Base-by-base conservation (phyloP, 2,329 filamentous ascomycete genomes). In the Paramyrothecium sp. region DNA sequence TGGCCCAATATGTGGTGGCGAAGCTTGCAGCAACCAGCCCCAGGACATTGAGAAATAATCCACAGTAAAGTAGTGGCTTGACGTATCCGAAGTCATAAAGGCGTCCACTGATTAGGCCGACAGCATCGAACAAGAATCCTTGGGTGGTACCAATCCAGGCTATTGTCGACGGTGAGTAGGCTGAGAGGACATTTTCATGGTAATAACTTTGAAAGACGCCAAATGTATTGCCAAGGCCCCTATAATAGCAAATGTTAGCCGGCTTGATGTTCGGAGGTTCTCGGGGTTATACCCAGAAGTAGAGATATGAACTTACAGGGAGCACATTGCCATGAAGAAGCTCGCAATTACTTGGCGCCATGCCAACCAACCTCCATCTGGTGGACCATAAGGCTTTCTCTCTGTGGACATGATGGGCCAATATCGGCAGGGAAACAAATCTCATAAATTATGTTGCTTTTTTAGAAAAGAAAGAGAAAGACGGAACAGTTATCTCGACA, bases 21-120 rank as follows among this genome's bases (percentile, higher is more conserved):
- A 78, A 56, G 56, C 70, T 73, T 2, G 70, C 70, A 65, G 75
- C 68, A 59, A 73, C 73, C 56, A 78, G 65, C 10, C 76, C 77
- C 20, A 77, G 64, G 1, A 75, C 66, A 5, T 72, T 65, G 4
- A 77, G 57, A 23, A 69, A 62, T 0, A 67, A 58, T 17, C 76
- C 77, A 2, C 67, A 53, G n/a, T 60, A 51, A 1, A 78, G 53
- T 2, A 74, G 63, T 11, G 56, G 53, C 3, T 64, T 63, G 57
- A 73, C 69, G 58, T 77, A 67, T 2, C 77, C 77, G 7, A 66
- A 65, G 58, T 80, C 77, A 56, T 72, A 74, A 3, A 76, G 58
- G 0, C 73, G 75, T 0, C 78, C 77, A 7, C 68, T 65, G 8
- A 78, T 54, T 7, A 75, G 63, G 20, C 75, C 71, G 1, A 71